phyloP scores from a whole-genome alignment of 176 grass and related monocot species.

The Eragrostis curvula region DNA sequence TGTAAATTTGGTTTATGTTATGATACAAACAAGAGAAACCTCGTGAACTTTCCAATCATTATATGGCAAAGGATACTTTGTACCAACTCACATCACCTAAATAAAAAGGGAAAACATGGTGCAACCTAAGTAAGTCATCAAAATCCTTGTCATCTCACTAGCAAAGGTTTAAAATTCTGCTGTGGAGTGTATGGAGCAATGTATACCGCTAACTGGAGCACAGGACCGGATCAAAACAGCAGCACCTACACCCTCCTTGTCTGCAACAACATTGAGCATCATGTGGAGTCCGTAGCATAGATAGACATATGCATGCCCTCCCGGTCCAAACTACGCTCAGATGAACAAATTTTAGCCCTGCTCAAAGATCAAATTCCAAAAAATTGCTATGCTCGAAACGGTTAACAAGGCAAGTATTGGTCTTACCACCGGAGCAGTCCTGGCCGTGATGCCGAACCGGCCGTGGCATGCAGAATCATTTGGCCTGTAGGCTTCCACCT shows the following conservation, averaged over 20 bases:
- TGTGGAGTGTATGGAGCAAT: background rate
- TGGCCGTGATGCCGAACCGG: slow-evolving; percentile 69
- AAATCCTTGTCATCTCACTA: slow-evolving; percentile 15
- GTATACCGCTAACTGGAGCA: slow-evolving; percentile 71
- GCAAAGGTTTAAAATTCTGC: background rate
- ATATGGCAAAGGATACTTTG: background rate
- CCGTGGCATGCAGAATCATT: slow-evolving; percentile 93
- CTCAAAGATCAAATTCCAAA: background rate
- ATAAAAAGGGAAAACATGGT: background rate
- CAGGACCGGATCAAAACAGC: slow-evolving; percentile 92
- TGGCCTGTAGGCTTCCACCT: slow-evolving; percentile 92
- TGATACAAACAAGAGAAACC: background rate
- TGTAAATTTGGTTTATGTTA: background rate
- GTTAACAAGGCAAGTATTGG: background rate
- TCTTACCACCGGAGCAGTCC: slow-evolving; percentile 80
- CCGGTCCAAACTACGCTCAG: slow-evolving; percentile 72
- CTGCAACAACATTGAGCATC: slow-evolving; percentile 96
- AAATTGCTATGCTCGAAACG: background rate
- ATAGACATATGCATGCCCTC: slow-evolving; percentile 91
- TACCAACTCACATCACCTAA: no score
- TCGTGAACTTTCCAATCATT: background rate
- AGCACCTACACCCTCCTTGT: slow-evolving; percentile 75
- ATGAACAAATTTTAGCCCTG: background rate
- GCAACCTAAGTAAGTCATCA: background rate
- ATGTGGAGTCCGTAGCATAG: slow-evolving; percentile 94